Evolutionary conservation across 1,284 basidiomycete genomes (phyloP), one percentile per base, ranked within the genome.

Genomic region (Anthracocystis setariae): DNA sequence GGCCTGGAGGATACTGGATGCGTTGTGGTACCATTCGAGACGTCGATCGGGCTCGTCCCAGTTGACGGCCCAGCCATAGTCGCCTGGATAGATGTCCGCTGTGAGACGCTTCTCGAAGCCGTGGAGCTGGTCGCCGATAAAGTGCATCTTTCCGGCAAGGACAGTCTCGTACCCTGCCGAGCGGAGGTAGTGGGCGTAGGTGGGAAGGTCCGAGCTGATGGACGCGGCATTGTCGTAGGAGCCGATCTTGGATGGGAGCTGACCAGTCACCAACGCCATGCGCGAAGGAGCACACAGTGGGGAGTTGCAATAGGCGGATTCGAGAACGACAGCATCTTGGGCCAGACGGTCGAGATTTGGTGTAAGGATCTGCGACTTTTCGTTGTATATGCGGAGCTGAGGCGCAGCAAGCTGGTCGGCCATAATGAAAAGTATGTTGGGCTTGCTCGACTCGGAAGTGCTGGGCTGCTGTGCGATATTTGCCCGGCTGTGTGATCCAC

Each of bases 241-340:
- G 24, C 40, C 57, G 21, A 66, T 66, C 45, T 66, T 66, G 21
- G 64, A 66, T 2, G 64, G 64, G 3, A 66, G 57, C 48, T 66
- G 64, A 21, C 64, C 64, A 18, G 64, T 60, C 15, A 66, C 64
- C 29, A 66, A 57, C 18, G 64, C 64, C 64, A 66, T 66, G 20
- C 64, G 64, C n/a, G 64, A 66, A 7, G 64, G 64, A 25, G 64
- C 64, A 20, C 64, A 66, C 27, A 66, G 55, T 9, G 64, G 64
- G 18, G 64, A 66, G 51, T 66, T 66, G 57, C 64, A 66, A 48
- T 66, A 66, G 32, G 64, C 64, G n/a, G 64, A 66, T 3, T 66
- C 64, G 48, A 66, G 50, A 15, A 66, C 64, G 32, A 66, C 64
- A 17, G 64, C 47, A 39, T 60, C 57, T 8, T 23, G 35, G 33